Percentiles rank a stretch among this genome's conserved stretches.
Conservation (phyloP, 768 basidiomycete species). For the Lactarius sanguifluus region DNA sequence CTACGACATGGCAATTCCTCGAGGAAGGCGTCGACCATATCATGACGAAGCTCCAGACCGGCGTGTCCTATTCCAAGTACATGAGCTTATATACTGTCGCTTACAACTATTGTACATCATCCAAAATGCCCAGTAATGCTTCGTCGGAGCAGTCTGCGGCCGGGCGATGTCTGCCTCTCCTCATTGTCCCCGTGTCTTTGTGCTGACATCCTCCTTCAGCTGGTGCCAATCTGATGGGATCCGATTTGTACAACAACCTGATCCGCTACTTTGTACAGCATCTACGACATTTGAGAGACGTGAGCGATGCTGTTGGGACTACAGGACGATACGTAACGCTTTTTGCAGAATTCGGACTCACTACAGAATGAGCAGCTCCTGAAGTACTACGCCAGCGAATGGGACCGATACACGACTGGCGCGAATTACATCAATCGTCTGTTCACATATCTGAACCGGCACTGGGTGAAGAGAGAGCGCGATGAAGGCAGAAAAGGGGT, state of each 20-base stretch:
- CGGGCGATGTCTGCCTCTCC: constrained; percentile 54
- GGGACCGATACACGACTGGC: constrained; percentile 96
- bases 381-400: constrained; percentile 88
- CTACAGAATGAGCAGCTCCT: constrained; percentile 86
- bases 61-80: constrained; percentile 87
- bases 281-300: constrained; percentile 64
- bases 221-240: constrained; percentile 95
- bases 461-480: constrained; percentile 98
- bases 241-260: constrained; percentile 94
- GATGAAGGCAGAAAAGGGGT: constrained; percentile 95
- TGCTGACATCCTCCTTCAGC: constrained; percentile 42
- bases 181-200: background rate
- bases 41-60: constrained; percentile 87
- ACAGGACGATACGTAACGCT: constrained; percentile 8
- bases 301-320: constrained; percentile 42
- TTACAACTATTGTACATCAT: constrained; percentile 97
- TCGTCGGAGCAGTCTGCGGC: constrained; percentile 41
- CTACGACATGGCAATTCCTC: constrained; percentile 85
- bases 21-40: constrained; percentile 89
- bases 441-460: constrained; percentile 97
- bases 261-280: constrained; percentile 87
- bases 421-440: constrained; percentile 97
- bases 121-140: constrained; percentile 61
- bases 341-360: constrained; percentile 64
- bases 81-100: constrained; percentile 89